A percentile compares a stretch with the other conserved stretches of the same genome.
Evolutionary conservation across 805 yeast genomes (phyloP).

Genomic region (Zygosaccharomyces pseudorouxii): DNA sequence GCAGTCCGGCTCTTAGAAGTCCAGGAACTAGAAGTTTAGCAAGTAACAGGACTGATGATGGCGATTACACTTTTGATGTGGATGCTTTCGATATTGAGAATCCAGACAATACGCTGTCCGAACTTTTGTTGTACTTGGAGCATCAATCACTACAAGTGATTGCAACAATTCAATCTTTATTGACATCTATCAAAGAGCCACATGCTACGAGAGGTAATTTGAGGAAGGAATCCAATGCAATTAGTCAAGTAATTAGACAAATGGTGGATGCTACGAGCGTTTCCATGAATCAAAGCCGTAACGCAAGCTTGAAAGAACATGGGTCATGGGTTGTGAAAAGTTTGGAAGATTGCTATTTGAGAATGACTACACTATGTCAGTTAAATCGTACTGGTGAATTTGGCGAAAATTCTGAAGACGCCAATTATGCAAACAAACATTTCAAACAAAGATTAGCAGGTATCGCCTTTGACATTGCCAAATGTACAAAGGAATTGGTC

Average conservation of each 20-base stretch:
- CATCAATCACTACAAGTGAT: conserved; percentile 92
- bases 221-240: conserved; percentile 68
- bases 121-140: conserved; percentile 77
- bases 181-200: conserved; percentile 71
- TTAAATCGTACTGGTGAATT: conserved; percentile 31
- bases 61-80: conserved; percentile 50
- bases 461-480: conserved; percentile 92
- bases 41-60: conserved; percentile 8
- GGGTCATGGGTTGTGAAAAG: conserved; percentile 88
- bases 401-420: conserved; percentile 40
- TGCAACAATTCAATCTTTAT: conserved; percentile 76
- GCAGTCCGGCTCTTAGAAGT: not conserved
- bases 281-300: conserved; percentile 84
- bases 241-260: conserved; percentile 69
- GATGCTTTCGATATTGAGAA: conserved; percentile 76
- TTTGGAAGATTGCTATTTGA: conserved; percentile 74
- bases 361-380: conserved; percentile 73
- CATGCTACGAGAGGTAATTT: conserved; percentile 72
- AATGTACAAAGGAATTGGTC: conserved; percentile 91
- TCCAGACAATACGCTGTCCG: conserved; percentile 84
- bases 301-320: conserved; percentile 79
- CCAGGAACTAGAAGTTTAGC: not conserved
- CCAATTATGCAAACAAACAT: conserved; percentile 76
- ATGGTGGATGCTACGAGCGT: conserved; percentile 88
- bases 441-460: conserved; percentile 94